Percentiles rank a stretch among this genome's conserved stretches.
phyloP scores from a whole-genome alignment of 495 filamentous ascomycete species.

The Tuber aestivum region DNA sequence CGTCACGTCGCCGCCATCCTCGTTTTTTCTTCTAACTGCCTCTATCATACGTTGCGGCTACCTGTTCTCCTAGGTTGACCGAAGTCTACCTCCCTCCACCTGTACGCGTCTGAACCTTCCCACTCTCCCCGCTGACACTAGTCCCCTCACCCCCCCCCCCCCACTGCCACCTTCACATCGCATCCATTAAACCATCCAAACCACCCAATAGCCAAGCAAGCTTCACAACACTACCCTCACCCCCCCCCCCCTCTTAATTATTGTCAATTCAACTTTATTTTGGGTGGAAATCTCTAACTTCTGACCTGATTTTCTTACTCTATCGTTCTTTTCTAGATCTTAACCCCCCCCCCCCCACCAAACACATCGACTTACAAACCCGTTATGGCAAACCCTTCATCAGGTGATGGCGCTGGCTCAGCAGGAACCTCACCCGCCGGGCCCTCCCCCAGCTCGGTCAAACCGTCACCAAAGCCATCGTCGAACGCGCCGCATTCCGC shows the following conservation, averaged over 20 bases:
- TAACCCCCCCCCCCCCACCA: slow-evolving; percentile 4
- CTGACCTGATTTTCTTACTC: slow-evolving; percentile 3
- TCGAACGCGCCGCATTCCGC: slow-evolving; percentile 13
- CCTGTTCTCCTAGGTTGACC: slow-evolving; percentile 3
- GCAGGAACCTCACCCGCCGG: slow-evolving; percentile 17
- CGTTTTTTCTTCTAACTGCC: neutral
- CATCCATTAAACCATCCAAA: slow-evolving; percentile 15
- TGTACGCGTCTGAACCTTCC: neutral
- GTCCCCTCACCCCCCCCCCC: neutral
- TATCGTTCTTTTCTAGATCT: slow-evolving; percentile 3
- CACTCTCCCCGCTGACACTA: neutral
- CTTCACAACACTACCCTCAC: slow-evolving; percentile 4
- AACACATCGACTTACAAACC: slow-evolving; percentile 10
- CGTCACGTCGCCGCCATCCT: slow-evolving; percentile 1
- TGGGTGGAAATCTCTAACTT: slow-evolving; percentile 2
- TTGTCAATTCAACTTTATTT: neutral
- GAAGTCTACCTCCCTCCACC: neutral
- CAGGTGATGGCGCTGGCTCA: slow-evolving; percentile 20
- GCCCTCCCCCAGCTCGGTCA: slow-evolving; percentile 10
- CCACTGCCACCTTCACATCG: slow-evolving; percentile 8
- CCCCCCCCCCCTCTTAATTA: neutral
- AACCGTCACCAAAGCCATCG: slow-evolving; percentile 15
- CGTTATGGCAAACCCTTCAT: slow-evolving; percentile 31
- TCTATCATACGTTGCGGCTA: neutral
- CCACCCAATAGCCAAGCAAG: neutral